A percentile compares a stretch with the other conserved stretches of the same genome.
Conservation (phyloP, 495 filamentous ascomycete species). For the Penicillium nucicola region DNA sequence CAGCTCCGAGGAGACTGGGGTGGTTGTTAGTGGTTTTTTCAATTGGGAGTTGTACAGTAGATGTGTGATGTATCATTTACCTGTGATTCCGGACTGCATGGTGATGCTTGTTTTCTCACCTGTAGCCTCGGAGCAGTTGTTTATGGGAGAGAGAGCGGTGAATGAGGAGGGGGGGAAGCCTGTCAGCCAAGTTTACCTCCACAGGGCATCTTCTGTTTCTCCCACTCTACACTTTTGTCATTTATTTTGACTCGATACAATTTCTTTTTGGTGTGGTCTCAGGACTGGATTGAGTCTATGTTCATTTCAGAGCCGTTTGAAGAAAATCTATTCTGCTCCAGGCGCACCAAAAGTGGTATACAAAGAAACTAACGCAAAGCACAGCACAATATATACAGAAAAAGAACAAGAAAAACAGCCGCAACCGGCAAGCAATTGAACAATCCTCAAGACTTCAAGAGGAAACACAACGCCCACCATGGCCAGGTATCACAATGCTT, state of each 20-base stretch:
- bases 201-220: neutral
- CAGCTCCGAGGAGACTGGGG: slow-evolving; percentile 79
- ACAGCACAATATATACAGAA: slow-evolving; percentile 24
- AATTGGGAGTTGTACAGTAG: neutral
- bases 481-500: slow-evolving; percentile 30
- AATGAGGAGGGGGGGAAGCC: slow-evolving; percentile 19
- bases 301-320: neutral
- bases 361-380: slow-evolving; percentile 19
- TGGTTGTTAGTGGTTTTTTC: slow-evolving; percentile 11
- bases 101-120: slow-evolving; percentile 18
- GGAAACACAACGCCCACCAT: slow-evolving; percentile 29
- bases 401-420: slow-evolving; percentile 13
- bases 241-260: no score
- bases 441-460: slow-evolving; percentile 7
- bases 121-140: slow-evolving; percentile 13
- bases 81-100: slow-evolving; percentile 91
- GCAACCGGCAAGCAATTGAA: slow-evolving; percentile 14
- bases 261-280: no score
- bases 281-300: no score
- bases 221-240: no score
- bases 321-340: slow-evolving; percentile 2
- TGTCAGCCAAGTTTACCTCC: neutral
- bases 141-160: slow-evolving; percentile 25
- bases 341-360: slow-evolving; percentile 21
- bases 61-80: slow-evolving; percentile 35